Conservation (phyloP, 2,329 filamentous ascomycete genomes). For the Neospermospora avenae region DNA sequence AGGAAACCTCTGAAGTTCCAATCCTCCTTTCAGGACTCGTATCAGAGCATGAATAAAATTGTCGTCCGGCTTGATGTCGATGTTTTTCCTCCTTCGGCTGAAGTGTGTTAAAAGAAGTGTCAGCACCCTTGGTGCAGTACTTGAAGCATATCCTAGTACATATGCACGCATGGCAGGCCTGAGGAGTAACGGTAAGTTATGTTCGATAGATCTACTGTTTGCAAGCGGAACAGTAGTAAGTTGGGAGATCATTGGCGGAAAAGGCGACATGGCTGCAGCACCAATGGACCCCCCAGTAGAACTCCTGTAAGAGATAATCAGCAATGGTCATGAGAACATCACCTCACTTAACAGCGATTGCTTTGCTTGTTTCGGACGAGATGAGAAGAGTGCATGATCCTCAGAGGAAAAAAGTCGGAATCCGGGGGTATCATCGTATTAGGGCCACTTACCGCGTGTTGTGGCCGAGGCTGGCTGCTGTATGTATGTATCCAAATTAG, state of each 20-base stretch:
- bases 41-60: slow-evolving; percentile 34
- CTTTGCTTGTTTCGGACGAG: background rate
- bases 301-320: background rate
- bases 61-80: slow-evolving; percentile 29
- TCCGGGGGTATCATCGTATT: slow-evolving; percentile 1
- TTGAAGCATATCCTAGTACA: slow-evolving; percentile 57
- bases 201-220: slow-evolving; percentile 30
- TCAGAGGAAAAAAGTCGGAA: background rate
- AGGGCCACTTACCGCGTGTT: background rate
- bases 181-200: slow-evolving; percentile 46
- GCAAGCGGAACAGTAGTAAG: background rate
- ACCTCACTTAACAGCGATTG: background rate
- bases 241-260: slow-evolving; percentile 11
- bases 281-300: background rate
- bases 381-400: background rate
- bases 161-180: slow-evolving; percentile 58
- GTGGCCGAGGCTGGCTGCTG: slow-evolving; percentile 7
- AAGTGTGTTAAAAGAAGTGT: slow-evolving; percentile 51
- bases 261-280: background rate
- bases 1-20: slow-evolving; percentile 56
- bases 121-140: slow-evolving; percentile 54
- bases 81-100: slow-evolving; percentile 33
- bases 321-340: background rate
- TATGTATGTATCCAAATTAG: slow-evolving; percentile 4
- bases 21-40: slow-evolving; percentile 47